Percentiles rank a stretch among this genome's conserved stretches.
phyloP scores from a whole-genome alignment of 768 basidiomycete species.

The Royoungia palumana region DNA sequence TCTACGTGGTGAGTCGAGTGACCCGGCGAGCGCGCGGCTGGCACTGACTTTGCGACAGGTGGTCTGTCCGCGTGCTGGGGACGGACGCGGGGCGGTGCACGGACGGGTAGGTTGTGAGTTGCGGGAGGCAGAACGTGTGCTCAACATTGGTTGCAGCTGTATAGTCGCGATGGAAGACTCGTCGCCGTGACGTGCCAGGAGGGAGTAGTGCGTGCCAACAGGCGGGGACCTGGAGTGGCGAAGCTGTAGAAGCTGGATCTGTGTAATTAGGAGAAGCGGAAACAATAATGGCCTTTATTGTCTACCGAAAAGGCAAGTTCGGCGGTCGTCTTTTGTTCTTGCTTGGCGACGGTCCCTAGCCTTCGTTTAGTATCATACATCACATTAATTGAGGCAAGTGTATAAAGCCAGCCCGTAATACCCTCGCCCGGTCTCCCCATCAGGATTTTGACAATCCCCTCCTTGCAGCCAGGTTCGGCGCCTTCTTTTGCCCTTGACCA shows the following conservation, averaged over 20 bases:
- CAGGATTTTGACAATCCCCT: slow-evolving; percentile 38
- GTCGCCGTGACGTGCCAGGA: slow-evolving; percentile 81
- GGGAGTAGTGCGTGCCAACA: slow-evolving; percentile 66
- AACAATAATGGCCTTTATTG: slow-evolving; percentile 26
- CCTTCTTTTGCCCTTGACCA: neutral
- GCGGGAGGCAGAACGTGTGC: neutral
- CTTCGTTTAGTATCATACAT: too few species aligned
- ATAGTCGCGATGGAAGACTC: slow-evolving; percentile 59
- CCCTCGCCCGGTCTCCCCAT: slow-evolving; percentile 6
- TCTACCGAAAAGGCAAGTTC: slow-evolving; percentile 26
- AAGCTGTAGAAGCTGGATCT: slow-evolving; percentile 19
- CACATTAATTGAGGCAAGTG: neutral
- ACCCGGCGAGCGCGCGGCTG: neutral
- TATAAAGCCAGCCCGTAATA: slow-evolving; percentile 25
- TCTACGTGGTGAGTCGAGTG: slow-evolving; percentile 60
- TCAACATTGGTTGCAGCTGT: slow-evolving; percentile 46
- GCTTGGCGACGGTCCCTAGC: slow-evolving; percentile 27
- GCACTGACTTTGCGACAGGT: slow-evolving; percentile 42
- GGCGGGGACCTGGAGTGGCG: slow-evolving; percentile 32
- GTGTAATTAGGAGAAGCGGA: slow-evolving; percentile 1
- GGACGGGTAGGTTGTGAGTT: slow-evolving; percentile 54
- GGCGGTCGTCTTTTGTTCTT: slow-evolving; percentile 33
- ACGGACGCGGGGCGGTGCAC: slow-evolving; percentile 66
- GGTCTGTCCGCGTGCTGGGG: slow-evolving; percentile 56
- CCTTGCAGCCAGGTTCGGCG: slow-evolving; percentile 30